Base-by-base conservation (phyloP, 805 yeast species). In the Metschnikowia amazonensis region DNA sequence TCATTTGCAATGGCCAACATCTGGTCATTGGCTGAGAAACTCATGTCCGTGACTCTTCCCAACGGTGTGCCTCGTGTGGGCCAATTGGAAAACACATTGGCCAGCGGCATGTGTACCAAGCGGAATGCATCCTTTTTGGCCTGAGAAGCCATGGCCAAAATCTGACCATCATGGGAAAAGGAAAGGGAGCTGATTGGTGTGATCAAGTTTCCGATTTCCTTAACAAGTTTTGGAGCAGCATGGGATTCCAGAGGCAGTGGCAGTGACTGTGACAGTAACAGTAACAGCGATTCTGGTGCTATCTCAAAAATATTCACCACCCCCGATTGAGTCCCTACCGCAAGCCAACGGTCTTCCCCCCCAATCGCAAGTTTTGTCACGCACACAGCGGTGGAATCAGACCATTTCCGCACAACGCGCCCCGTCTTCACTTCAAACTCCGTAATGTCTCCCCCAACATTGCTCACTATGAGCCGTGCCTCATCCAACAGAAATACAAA, bases 61-160 rank as follows among this genome's bases (percentile, higher is more conserved):
- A 94, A 75, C 9, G 99, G 98, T 0, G 99, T 92, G 5, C 89
- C 89, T 43, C 92, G 82, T 1, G 98, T 94, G 14, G 99, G 99
- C 99, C 99, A 94, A 70, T 94, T 94, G 40, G 82, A 75, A 67
- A 82, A 94, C 5, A 88, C 96, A 16, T 87, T 79, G 52, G 92
- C 88, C 21, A 86, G 77, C 18, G 97, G 96, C 46, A 92, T 66
- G 62, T 94, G 98, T 10, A 89, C 90, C 52, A 94, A 63, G 58
- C 90, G 78, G 49, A 94, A 71, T 3, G 97, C 87, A 64, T 94
- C 98, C 57, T 84, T 81, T 68, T 83, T 81, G 4, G 84, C 89
- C 57, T 95, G 76, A 7, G 95, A 86, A 0, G 97, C 92, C 51
- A 90, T 76, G 56, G 89, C 85, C 51, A 94, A 69, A 14, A 94